Evolutionary conservation across 805 yeast species (phyloP), one percentile per base, ranked within the genome.

Genomic region (Limtongia smithiae): DNA sequence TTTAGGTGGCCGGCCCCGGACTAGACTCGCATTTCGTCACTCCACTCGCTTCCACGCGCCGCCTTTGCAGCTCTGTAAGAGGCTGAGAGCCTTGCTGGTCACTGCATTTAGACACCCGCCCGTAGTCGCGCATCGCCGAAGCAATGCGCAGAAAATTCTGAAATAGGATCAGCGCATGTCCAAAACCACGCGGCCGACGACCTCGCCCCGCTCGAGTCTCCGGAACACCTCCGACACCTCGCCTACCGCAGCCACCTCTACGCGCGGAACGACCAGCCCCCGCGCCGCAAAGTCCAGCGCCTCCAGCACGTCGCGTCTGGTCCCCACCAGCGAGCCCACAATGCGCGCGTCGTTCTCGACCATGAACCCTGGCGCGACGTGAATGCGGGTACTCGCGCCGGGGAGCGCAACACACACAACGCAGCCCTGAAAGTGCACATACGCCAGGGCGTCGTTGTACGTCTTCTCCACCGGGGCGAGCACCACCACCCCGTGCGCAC

Each of bases 381-480:
- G 31, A 12, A 61, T 32, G n/a, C 21, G 42, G 6, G 41, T 46
- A 11, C 45, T 55, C 17, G 47, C 31, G 11, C 46, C 31, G 6
- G 66, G 63, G 27, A 62, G 30, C 9, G 60, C 62, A n/a, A 62
- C 55, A 22, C 49, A 40, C 8, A 61, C 55, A 4, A 62, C 17
- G 6, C 60, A 47, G 12, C 66, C 65, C 14, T 44, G 50, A 20
- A 41, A 31, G 12, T 59, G 55, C n/a, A 60, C 21, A 34, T 45
- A 55, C 11, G 51, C 36, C 20, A 51, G 31, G 11, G 63, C 55
- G 22, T 55, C 50, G 34, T 34, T 24, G 39, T 59, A 60, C 8
- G 59, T 40, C 65, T 78, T 82, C 47, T 87, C 79, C 21, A 21
- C 18, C 6, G 34, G 54, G 12, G 65, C 61, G 6, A 62, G 44